phyloP scores from a whole-genome alignment of 2,329 filamentous ascomycete species.

The Ceratocystis lukuohia region DNA sequence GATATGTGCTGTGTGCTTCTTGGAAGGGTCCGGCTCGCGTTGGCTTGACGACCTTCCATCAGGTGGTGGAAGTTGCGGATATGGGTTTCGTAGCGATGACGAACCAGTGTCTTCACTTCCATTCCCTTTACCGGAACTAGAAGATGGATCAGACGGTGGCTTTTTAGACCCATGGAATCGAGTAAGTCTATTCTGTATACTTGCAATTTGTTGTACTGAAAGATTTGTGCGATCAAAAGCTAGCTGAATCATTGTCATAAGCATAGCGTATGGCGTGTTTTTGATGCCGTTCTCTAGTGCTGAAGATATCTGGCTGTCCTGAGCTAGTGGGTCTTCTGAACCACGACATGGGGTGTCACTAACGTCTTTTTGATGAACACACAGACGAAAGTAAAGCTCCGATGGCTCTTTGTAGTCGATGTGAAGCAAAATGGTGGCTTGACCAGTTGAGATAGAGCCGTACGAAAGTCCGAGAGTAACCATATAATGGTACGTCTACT shows the following conservation, averaged over 20 bases:
- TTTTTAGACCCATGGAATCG: background rate
- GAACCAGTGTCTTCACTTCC: background rate
- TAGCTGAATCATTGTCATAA: background rate
- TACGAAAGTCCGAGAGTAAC: background rate
- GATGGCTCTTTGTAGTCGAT: background rate
- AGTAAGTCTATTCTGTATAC: background rate
- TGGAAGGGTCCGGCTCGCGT: background rate
- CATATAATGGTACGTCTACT: background rate
- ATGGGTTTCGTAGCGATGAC: too few relatives aligned
- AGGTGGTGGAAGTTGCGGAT: background rate
- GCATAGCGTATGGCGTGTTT: background rate
- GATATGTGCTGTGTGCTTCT: background rate
- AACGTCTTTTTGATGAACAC: background rate
- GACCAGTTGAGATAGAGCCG: background rate
- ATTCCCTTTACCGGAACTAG: background rate
- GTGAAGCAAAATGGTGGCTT: background rate
- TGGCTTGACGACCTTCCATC: background rate
- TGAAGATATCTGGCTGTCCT: background rate
- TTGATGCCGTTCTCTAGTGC: background rate
- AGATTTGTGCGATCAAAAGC: background rate
- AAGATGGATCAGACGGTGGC: background rate
- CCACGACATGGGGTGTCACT: background rate
- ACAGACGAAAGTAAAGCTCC: background rate
- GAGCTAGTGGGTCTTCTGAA: too few relatives aligned
- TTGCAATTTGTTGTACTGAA: background rate